Conservation (phyloP, 148 eudicot genomes). For the Amaranthus palmeri region DNA sequence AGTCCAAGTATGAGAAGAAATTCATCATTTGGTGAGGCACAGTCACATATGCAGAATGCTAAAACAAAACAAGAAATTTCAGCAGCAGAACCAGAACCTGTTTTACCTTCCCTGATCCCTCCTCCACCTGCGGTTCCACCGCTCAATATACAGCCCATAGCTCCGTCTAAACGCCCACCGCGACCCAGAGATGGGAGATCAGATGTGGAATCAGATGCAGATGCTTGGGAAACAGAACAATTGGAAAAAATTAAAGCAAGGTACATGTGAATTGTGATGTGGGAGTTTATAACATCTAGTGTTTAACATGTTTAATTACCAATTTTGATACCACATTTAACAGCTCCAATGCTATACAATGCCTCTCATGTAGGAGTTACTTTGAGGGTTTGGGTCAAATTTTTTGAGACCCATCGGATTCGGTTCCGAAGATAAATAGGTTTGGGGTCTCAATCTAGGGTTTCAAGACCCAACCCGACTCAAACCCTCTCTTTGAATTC, state of each 20-base stretch:
- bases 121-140: conserved; percentile 38
- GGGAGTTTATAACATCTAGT: not conserved
- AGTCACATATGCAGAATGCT: conserved; percentile 15
- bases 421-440: too few species aligned
- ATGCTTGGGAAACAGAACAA: conserved; percentile 68
- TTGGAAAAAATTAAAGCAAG: conserved; percentile 51
- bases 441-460: too few species aligned
- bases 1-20: conserved; percentile 22
- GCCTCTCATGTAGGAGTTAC: too few species aligned
- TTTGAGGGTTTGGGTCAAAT: too few species aligned
- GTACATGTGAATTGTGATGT: conserved; percentile 24
- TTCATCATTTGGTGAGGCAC: conserved; percentile 35
- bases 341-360: too few species aligned
- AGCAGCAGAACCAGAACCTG: conserved; percentile 23
- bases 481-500: too few species aligned
- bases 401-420: too few species aligned
- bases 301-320: not conserved
- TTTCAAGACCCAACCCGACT: too few species aligned
- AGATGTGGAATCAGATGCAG: conserved; percentile 32
- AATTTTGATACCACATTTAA: not conserved
- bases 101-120: conserved; percentile 27
- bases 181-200: conserved; percentile 27
- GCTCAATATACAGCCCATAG: conserved; percentile 17
- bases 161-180: conserved; percentile 27
- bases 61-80: conserved; percentile 26